Base-by-base conservation (phyloP, 257 asterid genomes). In the Coffea eugenioides region DNA sequence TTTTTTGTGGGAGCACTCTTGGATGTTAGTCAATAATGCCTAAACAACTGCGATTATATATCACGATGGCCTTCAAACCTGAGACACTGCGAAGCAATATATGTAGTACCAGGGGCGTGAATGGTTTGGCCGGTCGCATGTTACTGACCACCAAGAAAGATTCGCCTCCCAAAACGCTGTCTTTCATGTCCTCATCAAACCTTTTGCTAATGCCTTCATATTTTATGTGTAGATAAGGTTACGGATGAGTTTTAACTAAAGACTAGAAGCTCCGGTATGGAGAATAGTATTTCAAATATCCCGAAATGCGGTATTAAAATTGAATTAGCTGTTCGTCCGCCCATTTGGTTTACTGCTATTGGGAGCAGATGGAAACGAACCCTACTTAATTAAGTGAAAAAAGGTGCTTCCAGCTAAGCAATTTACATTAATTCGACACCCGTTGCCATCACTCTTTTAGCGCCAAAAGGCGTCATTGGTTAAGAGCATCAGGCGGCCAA, bases 141-240 rank as follows among this genome's bases (percentile, higher is more conserved):
- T 46, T 65, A 10, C 27, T 65, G 13, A 46, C 79, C 79, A 79
- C 69, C 78, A 62, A 71, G 69, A 80, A 66, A 62, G 83, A 64
- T 75, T 81, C 54, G 54, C 0, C 27, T 15, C 41, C 18, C 8
- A 23, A 54, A 8, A 34, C 43, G 57, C 65, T 52, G 23, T 14
- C 49, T 57, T 31, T 15, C 77, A 1, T 54, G 68, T 52, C 66
- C 49, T 25, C 48, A 6, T 73, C 76, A 72, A 31, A 1, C 48
- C 66, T 54, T 54, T 51, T 34, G 39, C 76, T 51, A 75, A 74
- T 77, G 80, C 70, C 8, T 66, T 51, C 46, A 78, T 78, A 69
- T 78, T 56, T 12, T 69, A 69, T 1, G 1, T 18, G 67, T 52
- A 68, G 76, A 69, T 54, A 69, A 78, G 81, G 48, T 69, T n/a